A percentile compares a stretch with the other conserved stretches of the same genome.
Conservation (phyloP, 2,329 filamentous ascomycete species). For the Emmonsiellopsis sp. region DNA sequence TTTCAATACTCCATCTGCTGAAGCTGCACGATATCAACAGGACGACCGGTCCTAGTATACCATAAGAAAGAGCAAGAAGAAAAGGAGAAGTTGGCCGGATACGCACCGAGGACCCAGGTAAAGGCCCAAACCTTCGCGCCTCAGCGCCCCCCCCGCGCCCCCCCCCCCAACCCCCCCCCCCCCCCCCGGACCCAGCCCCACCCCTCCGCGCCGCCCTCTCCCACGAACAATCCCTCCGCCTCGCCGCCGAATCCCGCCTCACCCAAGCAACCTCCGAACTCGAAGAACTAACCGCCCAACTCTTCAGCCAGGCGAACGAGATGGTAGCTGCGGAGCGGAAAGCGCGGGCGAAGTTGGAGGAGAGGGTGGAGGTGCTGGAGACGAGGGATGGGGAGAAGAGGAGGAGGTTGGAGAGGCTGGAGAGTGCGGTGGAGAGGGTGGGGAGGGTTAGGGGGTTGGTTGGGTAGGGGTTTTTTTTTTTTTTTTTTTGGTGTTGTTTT, state of each 20-base stretch:
- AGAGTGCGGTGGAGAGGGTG: slow-evolving; percentile 47
- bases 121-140: too few relatives aligned
- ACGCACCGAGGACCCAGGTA: too few relatives aligned
- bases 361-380: slow-evolving; percentile 38
- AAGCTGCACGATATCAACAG: too few relatives aligned
- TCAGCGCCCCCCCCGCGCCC: slow-evolving; percentile 13
- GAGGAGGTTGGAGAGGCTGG: slow-evolving; percentile 44
- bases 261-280: slow-evolving; percentile 48
- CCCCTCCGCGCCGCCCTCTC: slow-evolving; percentile 43
- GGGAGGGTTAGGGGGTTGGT: slow-evolving; percentile 49
- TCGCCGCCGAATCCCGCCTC: slow-evolving; percentile 48
- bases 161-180: slow-evolving; percentile 8
- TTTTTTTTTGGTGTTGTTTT: neutral
- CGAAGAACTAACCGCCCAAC: slow-evolving; percentile 50
- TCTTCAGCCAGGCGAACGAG: slow-evolving; percentile 57
- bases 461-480: neutral
- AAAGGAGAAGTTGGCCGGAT: too few relatives aligned
- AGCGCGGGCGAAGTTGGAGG: slow-evolving; percentile 44
- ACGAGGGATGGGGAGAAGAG: slow-evolving; percentile 40
- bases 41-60: too few relatives aligned
- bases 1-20: too few relatives aligned
- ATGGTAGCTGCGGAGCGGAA: slow-evolving; percentile 56
- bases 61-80: too few relatives aligned
- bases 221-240: slow-evolving; percentile 45
- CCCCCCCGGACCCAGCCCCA: slow-evolving; percentile 13